Percentiles rank a stretch among this genome's conserved stretches.
Conservation (phyloP, 2,329 filamentous ascomycete species). For the Epichloe scottii region DNA sequence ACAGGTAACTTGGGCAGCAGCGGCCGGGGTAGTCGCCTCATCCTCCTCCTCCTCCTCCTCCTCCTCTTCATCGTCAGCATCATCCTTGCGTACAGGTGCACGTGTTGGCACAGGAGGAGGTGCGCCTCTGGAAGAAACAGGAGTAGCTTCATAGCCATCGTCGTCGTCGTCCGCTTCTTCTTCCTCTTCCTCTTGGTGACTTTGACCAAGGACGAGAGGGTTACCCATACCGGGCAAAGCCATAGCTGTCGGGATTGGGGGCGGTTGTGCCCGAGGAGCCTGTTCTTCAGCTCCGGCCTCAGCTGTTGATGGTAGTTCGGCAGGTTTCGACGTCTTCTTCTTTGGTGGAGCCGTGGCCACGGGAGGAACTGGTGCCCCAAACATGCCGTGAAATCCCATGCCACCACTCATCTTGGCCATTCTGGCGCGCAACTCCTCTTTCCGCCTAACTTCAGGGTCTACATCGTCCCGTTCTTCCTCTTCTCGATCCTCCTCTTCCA, state of each 20-base stretch:
- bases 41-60: slow-evolving; percentile 26
- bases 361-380: slow-evolving; percentile 59
- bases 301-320: slow-evolving; percentile 18
- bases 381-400: slow-evolving; percentile 94
- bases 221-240: slow-evolving; percentile 61
- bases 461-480: slow-evolving; percentile 76
- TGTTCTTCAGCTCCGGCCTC: slow-evolving; percentile 33
- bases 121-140: slow-evolving; percentile 12
- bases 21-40: slow-evolving; percentile 22
- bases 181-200: slow-evolving; percentile 24
- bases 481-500: slow-evolving; percentile 46
- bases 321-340: slow-evolving; percentile 37
- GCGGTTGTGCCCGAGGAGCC: slow-evolving; percentile 27
- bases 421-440: slow-evolving; percentile 78
- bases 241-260: slow-evolving; percentile 48
- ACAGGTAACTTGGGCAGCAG: slow-evolving; percentile 12
- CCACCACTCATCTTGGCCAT: slow-evolving; percentile 99
- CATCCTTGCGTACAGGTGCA: slow-evolving; percentile 3
- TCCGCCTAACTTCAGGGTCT: slow-evolving; percentile 74
- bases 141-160: slow-evolving; percentile 3
- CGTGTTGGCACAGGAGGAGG: slow-evolving; percentile 19
- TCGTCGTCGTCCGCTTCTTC: background rate
- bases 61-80: slow-evolving; percentile 18
- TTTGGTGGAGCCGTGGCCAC: slow-evolving; percentile 33
- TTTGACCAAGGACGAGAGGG: slow-evolving; percentile 31